Base-by-base conservation (phyloP, 805 yeast genomes). In the Suhomyces sp. region DNA sequence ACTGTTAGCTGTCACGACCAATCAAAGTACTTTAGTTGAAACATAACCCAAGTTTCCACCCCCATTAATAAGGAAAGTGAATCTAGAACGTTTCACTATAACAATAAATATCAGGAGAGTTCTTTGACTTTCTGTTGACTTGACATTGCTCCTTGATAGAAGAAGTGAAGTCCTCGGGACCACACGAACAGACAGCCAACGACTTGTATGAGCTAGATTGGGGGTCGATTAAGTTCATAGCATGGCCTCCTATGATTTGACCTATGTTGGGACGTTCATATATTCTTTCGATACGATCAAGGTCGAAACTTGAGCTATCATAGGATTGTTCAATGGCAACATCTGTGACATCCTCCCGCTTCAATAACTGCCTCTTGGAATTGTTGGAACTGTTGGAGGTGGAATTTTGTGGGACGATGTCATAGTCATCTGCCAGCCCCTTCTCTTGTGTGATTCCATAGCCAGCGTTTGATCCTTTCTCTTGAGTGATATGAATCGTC, bases 171-270 rank as follows among this genome's bases (percentile, higher is more conserved):
- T 37, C 42, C 3, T 36, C 43, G 2, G 72, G 66, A 0, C 77
- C 77, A 54, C 76, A 70, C 12, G 56, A 49, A 8, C 62, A 30
- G 6, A 68, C 60, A 2, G 74, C 76, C 38, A 70, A 41, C 1
- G 64, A 46, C 37, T 54, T 57, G 24, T n/a, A n/a, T n/a, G n/a
- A n/a, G n/a, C n/a, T n/a, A n/a, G n/a, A n/a, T n/a, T n/a, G n/a
- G n/a, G n/a, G n/a, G n/a, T n/a, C n/a, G n/a, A n/a, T n/a, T n/a
- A n/a, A n/a, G n/a, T n/a, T n/a, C n/a, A n/a, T n/a, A n/a, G n/a
- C n/a, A 11, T 28, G 33, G 16, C 10, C n/a, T 6, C 10, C 12
- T 18, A 34, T 18, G 5, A 28, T 9, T 9, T 34, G 16, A 14
- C 15, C 17, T 4, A 34, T 15, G 19, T 34, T 26, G 3, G 37